These are phyloP conservation scores for Pleurotus ostreatus DNA, from an alignment of 768 basidiomycete genomes.

Conservation along the genomic window DNA sequence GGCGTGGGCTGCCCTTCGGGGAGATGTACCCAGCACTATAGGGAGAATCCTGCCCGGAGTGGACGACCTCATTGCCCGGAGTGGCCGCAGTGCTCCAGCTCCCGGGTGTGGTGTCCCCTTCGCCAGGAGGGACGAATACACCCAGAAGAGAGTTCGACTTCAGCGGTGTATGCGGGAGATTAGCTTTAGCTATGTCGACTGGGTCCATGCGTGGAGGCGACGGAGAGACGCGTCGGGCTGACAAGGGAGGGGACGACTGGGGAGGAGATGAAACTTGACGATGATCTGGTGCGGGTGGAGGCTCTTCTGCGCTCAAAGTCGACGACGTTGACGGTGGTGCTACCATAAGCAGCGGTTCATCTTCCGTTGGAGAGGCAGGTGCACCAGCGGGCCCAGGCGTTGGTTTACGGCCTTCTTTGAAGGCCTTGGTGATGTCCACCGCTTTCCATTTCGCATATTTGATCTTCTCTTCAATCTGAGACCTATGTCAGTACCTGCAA, in stretches of 20 bases:
- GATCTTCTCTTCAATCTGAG: conserved; percentile 80
- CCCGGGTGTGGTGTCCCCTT: conserved; percentile 42
- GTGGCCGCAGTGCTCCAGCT: conserved; percentile 78
- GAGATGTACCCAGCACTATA: not conserved
- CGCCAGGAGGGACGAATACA: conserved; percentile 15
- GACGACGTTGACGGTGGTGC: not conserved
- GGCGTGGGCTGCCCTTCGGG: conserved; percentile 7
- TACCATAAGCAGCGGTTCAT: conserved; percentile 8
- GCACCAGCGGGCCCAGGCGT: conserved; percentile 68
- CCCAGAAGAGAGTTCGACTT: conserved; percentile 17
- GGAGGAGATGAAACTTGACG: conserved; percentile 11
- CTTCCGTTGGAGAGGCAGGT: conserved; percentile 20
- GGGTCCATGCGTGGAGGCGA: conserved; percentile 9
- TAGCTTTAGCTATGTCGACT: conserved; percentile 15
- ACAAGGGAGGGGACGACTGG: conserved; percentile 7
- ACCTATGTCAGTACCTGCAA: not conserved
- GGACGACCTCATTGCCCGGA: conserved; percentile 46
- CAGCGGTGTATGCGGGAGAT: conserved; percentile 20
- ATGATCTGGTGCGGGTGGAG: not conserved
- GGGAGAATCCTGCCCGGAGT: not conserved
- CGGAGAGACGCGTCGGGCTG: conserved; percentile 9
- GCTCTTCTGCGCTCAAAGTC: conserved; percentile 4
- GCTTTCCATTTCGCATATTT: conserved; percentile 98
- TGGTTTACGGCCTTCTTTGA: conserved; percentile 89
- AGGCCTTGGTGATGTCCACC: conserved; percentile 88